These are phyloP conservation scores for Hirschfeldia incana DNA, from an alignment of 345 rosid species.

Conservation along the genomic window DNA sequence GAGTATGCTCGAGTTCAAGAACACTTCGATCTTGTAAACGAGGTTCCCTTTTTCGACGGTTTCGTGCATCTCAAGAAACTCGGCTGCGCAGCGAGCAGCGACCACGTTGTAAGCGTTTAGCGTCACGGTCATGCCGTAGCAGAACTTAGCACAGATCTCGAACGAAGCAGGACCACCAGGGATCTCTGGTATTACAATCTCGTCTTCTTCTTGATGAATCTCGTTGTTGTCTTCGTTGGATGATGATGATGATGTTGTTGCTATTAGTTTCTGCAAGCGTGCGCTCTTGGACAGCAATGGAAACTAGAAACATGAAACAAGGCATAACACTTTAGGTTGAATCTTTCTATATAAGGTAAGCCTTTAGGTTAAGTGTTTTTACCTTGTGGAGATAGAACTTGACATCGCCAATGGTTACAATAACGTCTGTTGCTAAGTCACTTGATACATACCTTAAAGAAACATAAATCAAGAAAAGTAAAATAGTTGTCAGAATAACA, in stretches of 20 bases:
- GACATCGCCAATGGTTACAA: conserved; percentile 55
- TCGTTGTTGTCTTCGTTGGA: conserved; percentile 49
- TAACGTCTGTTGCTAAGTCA: conserved; percentile 69
- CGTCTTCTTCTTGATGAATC: conserved; percentile 50
- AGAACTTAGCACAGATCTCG: conserved; percentile 90
- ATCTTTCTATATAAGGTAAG: conserved; percentile 14
- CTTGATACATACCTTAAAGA: conserved; percentile 61
- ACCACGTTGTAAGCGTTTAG: conserved; percentile 90
- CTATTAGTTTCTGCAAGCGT: conserved; percentile 60
- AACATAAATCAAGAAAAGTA: conserved; percentile 4
- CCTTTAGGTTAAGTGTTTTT: background rate
- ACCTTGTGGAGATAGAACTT: conserved; percentile 83
- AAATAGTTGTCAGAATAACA: background rate
- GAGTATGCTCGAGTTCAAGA: conserved; percentile 68
- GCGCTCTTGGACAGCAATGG: conserved; percentile 73
- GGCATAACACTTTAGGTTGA: background rate
- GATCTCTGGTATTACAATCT: conserved; percentile 64
- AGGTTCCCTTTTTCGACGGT: conserved; percentile 69
- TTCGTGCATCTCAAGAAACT: conserved; percentile 72
- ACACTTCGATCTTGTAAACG: conserved; percentile 74
- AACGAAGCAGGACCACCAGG: conserved; percentile 94
- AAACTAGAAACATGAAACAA: conserved; percentile 44
- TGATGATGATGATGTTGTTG: conserved; percentile 33
- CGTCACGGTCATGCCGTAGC: conserved; percentile 89
- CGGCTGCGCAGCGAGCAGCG: conserved; percentile 86